phyloP scores from a whole-genome alignment of 768 basidiomycete species.

The Termitomyces eurrhizus region DNA sequence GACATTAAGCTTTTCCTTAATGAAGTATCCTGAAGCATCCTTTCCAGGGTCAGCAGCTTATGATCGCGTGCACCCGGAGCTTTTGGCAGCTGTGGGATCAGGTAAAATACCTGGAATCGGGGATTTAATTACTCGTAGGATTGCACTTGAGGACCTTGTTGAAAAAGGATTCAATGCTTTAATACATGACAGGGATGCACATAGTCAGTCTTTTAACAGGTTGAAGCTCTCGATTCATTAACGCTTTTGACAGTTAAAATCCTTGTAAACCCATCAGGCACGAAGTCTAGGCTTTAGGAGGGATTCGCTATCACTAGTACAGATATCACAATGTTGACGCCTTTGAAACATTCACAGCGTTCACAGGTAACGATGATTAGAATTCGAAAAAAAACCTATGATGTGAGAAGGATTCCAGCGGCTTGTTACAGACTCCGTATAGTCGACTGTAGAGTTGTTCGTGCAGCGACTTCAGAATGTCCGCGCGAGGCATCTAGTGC shows the following conservation, averaged over 20 bases:
- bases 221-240: neutral
- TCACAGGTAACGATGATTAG: neutral
- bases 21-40: neutral
- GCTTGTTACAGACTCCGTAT: neutral
- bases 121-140: constrained; percentile 38
- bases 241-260: constrained; percentile 29
- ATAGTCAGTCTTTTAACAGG: constrained; percentile 26
- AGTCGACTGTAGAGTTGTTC: neutral
- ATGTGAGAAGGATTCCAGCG: too few relatives aligned
- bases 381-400: neutral
- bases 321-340: neutral
- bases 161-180: constrained; percentile 38
- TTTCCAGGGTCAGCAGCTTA: constrained; percentile 33
- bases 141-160: constrained; percentile 37
- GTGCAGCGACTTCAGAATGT: neutral
- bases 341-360: neutral
- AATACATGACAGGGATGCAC: constrained; percentile 34
- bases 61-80: constrained; percentile 31
- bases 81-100: constrained; percentile 33
- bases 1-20: neutral
- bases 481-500: neutral
- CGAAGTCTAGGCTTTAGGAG: neutral
- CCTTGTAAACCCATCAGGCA: constrained; percentile 26
- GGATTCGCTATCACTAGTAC: too few relatives aligned
- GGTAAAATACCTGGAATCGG: constrained; percentile 36